Evolutionary conservation across 371 early-diverging fungal species (phyloP).

Genomic region (Lichtheimia corymbifera): DNA sequence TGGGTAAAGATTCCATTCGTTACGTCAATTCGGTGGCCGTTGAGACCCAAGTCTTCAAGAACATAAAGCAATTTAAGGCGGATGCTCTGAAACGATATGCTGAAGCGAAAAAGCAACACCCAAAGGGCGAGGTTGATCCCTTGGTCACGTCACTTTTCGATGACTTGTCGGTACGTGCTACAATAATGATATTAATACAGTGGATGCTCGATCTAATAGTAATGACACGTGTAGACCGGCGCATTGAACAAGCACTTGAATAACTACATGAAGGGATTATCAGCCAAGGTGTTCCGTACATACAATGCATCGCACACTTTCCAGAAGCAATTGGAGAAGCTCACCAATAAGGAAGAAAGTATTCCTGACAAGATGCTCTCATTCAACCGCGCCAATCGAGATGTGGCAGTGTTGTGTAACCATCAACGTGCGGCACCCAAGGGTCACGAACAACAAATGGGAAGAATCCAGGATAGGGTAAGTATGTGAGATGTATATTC

Average conservation of each 20-base stretch:
- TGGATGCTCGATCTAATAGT: background rate
- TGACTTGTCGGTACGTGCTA: constrained; percentile 70
- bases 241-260: constrained; percentile 88
- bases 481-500: background rate
- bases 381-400: constrained; percentile 95
- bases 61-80: constrained; percentile 81
- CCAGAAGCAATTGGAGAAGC: constrained; percentile 79
- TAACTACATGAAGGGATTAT: constrained; percentile 86
- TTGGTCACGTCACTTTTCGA: constrained; percentile 61
- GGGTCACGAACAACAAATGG: constrained; percentile 77
- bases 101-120: constrained; percentile 48
- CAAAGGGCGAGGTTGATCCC: constrained; percentile 65
- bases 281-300: constrained; percentile 99
- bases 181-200: background rate
- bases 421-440: constrained; percentile 93
- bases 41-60: constrained; percentile 88
- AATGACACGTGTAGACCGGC: constrained; percentile 45
- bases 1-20: constrained; percentile 98
- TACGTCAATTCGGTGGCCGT: constrained; percentile 88
- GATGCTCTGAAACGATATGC: background rate
- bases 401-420: constrained; percentile 97
- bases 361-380: constrained; percentile 87
- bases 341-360: constrained; percentile 70
- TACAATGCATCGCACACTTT: constrained; percentile 95
- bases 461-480: constrained; percentile 78